phyloP scores from a whole-genome alignment of 2,329 filamentous ascomycete genomes.

The Ophiosphaerella herpotricha region DNA sequence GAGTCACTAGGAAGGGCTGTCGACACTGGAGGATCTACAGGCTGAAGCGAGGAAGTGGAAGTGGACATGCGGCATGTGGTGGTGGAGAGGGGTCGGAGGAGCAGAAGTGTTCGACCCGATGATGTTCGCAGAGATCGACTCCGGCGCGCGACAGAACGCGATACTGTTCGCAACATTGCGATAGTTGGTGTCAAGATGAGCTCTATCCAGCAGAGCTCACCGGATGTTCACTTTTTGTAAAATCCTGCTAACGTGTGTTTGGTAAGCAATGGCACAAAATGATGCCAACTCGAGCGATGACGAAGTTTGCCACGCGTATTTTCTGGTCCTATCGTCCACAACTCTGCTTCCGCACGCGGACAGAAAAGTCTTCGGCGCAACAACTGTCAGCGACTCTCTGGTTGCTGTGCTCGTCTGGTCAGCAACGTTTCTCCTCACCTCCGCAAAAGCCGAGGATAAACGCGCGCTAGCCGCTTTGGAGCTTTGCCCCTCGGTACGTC shows the following conservation, averaged over 20 bases:
- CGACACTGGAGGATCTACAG: constrained; percentile 66
- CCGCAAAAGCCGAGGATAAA: constrained; percentile 40
- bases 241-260: constrained; percentile 10
- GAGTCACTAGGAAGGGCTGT: constrained; percentile 69
- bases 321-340: background rate
- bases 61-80: constrained; percentile 58
- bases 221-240: constrained; percentile 6
- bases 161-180: constrained; percentile 46
- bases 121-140: constrained; percentile 32
- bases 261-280: constrained; percentile 20
- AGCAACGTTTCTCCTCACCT: constrained; percentile 34
- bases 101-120: constrained; percentile 29
- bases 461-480: constrained; percentile 26
- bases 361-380: constrained; percentile 4
- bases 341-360: constrained; percentile 14
- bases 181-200: constrained; percentile 7
- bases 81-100: constrained; percentile 48
- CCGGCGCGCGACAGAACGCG: constrained; percentile 44
- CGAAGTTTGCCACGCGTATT: constrained; percentile 19
- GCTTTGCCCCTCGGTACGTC: constrained; percentile 38
- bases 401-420: constrained; percentile 9
- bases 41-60: constrained; percentile 54
- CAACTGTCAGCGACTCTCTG: constrained; percentile 1
- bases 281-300: constrained; percentile 19
- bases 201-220: constrained; percentile 10